These are phyloP conservation scores for Cytospora paraplurivora DNA, from an alignment of 2,329 filamentous ascomycete genomes.

Conservation along the genomic window DNA sequence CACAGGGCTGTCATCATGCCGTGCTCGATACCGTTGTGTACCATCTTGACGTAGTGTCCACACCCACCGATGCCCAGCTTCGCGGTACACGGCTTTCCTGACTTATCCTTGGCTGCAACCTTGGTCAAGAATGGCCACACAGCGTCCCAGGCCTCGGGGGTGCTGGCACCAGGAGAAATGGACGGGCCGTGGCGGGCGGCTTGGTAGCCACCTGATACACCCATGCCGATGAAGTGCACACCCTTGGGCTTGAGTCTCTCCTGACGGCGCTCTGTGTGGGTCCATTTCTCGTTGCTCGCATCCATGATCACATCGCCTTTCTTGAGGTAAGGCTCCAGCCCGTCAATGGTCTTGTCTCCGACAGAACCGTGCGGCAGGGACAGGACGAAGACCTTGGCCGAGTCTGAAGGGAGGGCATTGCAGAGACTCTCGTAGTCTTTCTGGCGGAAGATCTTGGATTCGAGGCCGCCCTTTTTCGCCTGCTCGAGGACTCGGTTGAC, in stretches of 20 bases:
- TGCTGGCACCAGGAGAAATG: conserved; percentile 66
- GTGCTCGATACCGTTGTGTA: conserved; percentile 75
- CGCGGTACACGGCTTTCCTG: conserved; percentile 61
- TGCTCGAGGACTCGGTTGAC: conserved; percentile 47
- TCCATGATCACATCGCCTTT: conserved; percentile 69
- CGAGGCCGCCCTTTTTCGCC: conserved; percentile 36
- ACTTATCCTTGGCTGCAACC: conserved; percentile 63
- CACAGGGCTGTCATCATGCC: conserved; percentile 67
- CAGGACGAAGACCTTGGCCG: conserved; percentile 54
- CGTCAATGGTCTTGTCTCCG: conserved; percentile 42
- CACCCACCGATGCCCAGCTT: conserved; percentile 63
- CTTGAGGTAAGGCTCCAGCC: conserved; percentile 50
- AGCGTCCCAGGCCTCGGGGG: conserved; percentile 54
- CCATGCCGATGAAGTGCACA: conserved; percentile 67
- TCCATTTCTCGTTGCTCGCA: conserved; percentile 68
- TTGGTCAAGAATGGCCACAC: conserved; percentile 63
- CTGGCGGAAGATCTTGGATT: conserved; percentile 37
- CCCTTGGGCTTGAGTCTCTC: conserved; percentile 56
- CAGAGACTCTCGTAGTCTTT: conserved; percentile 53
- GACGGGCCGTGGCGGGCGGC: conserved; percentile 66
- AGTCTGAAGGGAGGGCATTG: conserved; percentile 43
- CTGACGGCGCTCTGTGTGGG: conserved; percentile 65
- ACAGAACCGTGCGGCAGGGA: conserved; percentile 51
- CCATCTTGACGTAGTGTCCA: conserved; percentile 76
- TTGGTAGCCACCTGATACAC: conserved; percentile 71